Base-by-base conservation (phyloP, 2,329 filamentous ascomycete species). In the Juglanconis sp. region DNA sequence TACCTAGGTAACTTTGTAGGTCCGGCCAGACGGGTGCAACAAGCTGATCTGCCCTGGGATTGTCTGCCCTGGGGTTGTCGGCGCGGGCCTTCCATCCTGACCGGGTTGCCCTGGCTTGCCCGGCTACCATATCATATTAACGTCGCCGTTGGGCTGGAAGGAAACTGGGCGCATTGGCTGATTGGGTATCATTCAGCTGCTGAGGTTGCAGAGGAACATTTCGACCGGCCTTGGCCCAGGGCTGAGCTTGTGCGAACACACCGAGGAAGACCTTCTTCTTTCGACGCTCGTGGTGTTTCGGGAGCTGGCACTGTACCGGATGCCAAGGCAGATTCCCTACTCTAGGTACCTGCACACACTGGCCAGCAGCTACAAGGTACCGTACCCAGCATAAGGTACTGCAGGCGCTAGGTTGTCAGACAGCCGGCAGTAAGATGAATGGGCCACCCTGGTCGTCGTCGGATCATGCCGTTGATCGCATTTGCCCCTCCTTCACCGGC, bases 131-230 rank as follows among this genome's bases (percentile, higher is more conserved):
- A 24, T 24, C 24, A 24, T 24, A 24, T 24, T 24, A 24, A 24
- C 24, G 32, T 34, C 34, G 30, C 10, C 34, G 53, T 62, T 60
- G 60, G 57, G 60, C 60, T 62, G 57, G 48, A 51, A 60, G 11
- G 32, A 34, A 13, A 32, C 56, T 24, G 44, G 36, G 36, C 9
- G 32, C 44, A 57, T 60, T 57, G 60, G 60, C 57, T 62, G 49
- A 57, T 60, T 57, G 60, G 60, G 60, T 62, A 56, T 51, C 57
- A 15, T 54, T 47, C 49, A 44, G 53, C 24, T 48, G 34, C 48
- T n/a, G 53, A 51, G 53, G 44, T 48, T 60, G 53, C 53, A 49
- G 57, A 60, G 60, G 47, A 44, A 5, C 10, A 40, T 31, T 51
- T 24, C 46, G 9, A 46, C 42, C 17, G 9, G 42, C 13, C 8